Base-by-base conservation (phyloP, 208 protist species). In the Acanthamoeba royreba region DNA sequence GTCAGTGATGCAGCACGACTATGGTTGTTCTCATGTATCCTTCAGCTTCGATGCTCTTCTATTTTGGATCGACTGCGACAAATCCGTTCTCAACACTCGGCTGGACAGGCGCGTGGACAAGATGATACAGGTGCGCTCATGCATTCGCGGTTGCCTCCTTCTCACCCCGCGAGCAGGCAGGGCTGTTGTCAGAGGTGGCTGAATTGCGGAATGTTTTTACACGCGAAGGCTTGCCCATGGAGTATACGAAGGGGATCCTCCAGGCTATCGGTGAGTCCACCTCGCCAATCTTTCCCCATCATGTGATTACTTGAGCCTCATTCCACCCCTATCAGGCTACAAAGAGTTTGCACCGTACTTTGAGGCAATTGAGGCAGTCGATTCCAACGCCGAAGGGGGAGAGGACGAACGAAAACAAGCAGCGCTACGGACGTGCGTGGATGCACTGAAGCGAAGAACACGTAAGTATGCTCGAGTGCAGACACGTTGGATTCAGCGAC, bases 261-360 rank as follows among this genome's bases (percentile, higher is more conserved):
- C 86, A 92, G 45, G 49, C 86, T 55, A 92, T 92, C 40, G 86
- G 83, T 90, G 13, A 25, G 4, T 66, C 55, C 55, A 17, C 33
- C 55, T 4, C 11, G 25, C 55, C 55, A 8, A 42, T 33, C 1
- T 33, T 25, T 69, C 58, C n/a, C n/a, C n/a, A n/a, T n/a, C n/a
- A n/a, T n/a, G 55, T 5, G 55, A 8, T 17, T 5, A 28, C 19
- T 25, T 17, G 25, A 4, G 4, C 55, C 33, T 5, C 4, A 5
- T 66, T 28, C 5, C 4, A 17, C 19, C 55, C 33, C 4, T 22
- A n/a, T 5, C 9, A 90, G 83, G 86, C 28, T 92, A 92, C 58
- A 92, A 92, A 40, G 86, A 92, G 58, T 92, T 92, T 74, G 86
- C 52, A 13, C 55, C 86, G 11, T 92, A 92, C 40, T 92, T 92